Conservation (phyloP, 2,329 filamentous ascomycete genomes). For the Pseudocercospora pini-densiflorae region DNA sequence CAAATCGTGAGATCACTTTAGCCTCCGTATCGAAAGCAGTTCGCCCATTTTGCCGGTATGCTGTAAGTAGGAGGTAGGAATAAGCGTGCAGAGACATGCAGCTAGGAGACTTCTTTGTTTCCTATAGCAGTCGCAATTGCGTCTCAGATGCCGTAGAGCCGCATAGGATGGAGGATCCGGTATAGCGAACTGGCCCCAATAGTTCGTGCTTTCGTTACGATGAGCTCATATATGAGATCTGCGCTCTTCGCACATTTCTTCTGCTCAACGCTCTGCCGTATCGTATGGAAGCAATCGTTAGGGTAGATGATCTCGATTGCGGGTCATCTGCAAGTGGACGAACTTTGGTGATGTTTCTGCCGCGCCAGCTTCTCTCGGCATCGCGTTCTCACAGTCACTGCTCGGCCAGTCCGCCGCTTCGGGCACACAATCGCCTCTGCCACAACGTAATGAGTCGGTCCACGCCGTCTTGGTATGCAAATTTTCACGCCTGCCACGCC, state of each 20-base stretch:
- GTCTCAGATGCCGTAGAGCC: too few relatives aligned
- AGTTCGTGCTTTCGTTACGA: too few relatives aligned
- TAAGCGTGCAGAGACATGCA: background rate
- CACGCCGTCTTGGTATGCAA: background rate
- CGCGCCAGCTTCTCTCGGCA: background rate
- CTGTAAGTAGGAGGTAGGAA: background rate
- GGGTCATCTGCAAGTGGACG: background rate
- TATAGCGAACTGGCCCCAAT: too few relatives aligned
- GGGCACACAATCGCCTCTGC: background rate
- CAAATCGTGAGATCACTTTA: background rate
- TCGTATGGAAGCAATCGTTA: background rate
- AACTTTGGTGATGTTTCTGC: background rate
- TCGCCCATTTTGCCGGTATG: background rate
- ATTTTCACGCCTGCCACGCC: slow-evolving; percentile 1
- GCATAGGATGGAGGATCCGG: too few relatives aligned
- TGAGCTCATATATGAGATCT: background rate
- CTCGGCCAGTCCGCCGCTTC: background rate
- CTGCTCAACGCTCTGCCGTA: background rate
- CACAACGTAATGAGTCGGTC: background rate
- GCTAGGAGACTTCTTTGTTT: background rate
- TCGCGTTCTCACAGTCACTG: background rate
- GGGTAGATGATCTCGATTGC: background rate
- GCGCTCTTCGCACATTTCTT: background rate
- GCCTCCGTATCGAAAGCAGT: background rate
- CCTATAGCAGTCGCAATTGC: background rate